Conservation (phyloP, 176 grass and related monocot species). For the Triticum dicoccoides region DNA sequence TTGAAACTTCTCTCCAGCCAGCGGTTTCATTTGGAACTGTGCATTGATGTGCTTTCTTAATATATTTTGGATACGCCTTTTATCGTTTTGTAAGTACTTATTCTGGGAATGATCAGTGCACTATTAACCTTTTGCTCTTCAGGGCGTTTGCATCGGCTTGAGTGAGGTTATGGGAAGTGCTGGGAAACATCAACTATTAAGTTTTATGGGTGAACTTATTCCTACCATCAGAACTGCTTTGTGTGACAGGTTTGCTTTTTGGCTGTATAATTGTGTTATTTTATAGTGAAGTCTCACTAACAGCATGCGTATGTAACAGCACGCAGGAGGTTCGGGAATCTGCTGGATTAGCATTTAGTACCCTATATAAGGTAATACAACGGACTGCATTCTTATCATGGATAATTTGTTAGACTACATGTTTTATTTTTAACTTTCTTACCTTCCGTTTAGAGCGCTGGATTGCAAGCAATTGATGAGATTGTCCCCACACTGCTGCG, state of each 20-base stretch:
- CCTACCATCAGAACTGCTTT: constrained; percentile 97
- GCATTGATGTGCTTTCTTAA: constrained; percentile 7
- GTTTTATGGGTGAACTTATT: constrained; percentile 93
- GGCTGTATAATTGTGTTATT: constrained; percentile 27
- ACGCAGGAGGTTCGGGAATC: constrained; percentile 94
- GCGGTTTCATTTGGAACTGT: background rate
- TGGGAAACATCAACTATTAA: constrained; percentile 87
- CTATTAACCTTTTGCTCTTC: constrained; percentile 27
- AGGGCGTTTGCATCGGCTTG: constrained; percentile 99
- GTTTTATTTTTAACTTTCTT: constrained; percentile 18
- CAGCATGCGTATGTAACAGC: constrained; percentile 41
- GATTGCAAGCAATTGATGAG: constrained; percentile 98
- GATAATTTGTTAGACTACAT: background rate
- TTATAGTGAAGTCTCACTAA: constrained; percentile 18
- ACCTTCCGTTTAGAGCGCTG: constrained; percentile 70
- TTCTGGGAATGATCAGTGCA: background rate
- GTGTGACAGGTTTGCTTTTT: constrained; percentile 85
- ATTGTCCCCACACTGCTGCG: constrained; percentile 87
- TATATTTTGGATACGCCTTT: constrained; percentile 16
- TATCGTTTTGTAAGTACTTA: constrained; percentile 20
- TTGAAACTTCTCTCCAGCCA: background rate
- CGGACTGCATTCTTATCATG: constrained; percentile 19
- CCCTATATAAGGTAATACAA: constrained; percentile 88
- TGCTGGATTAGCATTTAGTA: constrained; percentile 96
- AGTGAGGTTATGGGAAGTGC: constrained; percentile 98